Evolutionary conservation across 2,329 filamentous ascomycete genomes (phyloP).

Genomic region (Gnomoniopsis smithogilvyi): DNA sequence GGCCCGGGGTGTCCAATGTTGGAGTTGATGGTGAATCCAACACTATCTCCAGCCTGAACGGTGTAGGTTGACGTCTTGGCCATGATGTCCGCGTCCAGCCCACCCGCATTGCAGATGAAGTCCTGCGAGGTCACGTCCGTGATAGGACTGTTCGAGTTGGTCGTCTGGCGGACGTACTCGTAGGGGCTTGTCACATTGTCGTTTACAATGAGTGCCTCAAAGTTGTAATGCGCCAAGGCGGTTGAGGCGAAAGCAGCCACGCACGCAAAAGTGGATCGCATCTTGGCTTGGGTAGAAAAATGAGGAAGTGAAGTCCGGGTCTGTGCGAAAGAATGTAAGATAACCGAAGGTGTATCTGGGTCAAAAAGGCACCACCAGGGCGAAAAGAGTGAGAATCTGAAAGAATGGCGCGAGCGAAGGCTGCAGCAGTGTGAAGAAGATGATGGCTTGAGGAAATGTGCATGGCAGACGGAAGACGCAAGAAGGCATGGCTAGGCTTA

Average conservation of each 20-base stretch:
- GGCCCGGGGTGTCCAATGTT: conserved; percentile 36
- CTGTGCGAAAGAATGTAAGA: not conserved
- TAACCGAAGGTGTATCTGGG: not conserved
- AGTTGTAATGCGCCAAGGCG: conserved; percentile 20
- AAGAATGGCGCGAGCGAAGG: conserved; percentile 13
- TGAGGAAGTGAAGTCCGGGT: not conserved
- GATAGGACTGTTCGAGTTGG: conserved; percentile 35
- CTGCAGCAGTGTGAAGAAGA: conserved; percentile 11
- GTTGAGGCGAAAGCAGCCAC: conserved; percentile 13
- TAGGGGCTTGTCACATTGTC: conserved; percentile 21
- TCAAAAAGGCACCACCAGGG: conserved; percentile 13
- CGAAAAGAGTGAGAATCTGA: conserved; percentile 1
- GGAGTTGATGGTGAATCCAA: conserved; percentile 38
- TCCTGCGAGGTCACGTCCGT: conserved; percentile 34
- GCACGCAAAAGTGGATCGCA: conserved; percentile 17
- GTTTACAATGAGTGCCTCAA: conserved; percentile 21
- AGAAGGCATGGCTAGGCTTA: not conserved
- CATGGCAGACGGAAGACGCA: not conserved
- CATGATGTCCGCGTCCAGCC: conserved; percentile 32
- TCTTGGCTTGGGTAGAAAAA: not conserved
- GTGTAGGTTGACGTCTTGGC: conserved; percentile 33
- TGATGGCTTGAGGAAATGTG: not conserved
- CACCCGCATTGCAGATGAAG: conserved; percentile 38
- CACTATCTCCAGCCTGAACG: conserved; percentile 35
- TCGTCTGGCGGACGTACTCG: conserved; percentile 22